Conservation (phyloP, 192 early-diverging fungal species). For the Coemansia sp. region DNA sequence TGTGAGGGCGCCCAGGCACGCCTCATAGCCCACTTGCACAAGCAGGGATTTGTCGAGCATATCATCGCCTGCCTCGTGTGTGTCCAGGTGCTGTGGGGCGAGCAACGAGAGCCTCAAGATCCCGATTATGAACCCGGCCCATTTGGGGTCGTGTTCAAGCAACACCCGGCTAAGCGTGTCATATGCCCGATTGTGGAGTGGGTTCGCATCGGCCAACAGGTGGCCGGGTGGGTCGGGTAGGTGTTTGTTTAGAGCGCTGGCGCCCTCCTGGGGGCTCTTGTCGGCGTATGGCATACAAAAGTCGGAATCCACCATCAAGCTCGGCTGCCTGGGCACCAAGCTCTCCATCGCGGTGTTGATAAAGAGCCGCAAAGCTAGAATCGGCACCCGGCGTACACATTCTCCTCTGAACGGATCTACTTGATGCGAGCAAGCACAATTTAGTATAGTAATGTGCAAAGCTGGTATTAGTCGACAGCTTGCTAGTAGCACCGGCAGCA, state of each 20-base stretch:
- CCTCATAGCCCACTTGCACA: constrained; percentile 14
- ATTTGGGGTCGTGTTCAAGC: constrained; percentile 29
- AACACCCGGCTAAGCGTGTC: constrained; percentile 26
- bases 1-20: constrained; percentile 34
- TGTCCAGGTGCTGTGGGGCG: constrained; percentile 2
- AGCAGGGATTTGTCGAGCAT: constrained; percentile 14
- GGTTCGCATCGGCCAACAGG: neutral
- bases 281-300: constrained; percentile 25
- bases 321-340: constrained; percentile 25
- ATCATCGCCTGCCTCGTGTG: neutral
- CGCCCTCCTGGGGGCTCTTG: neutral
- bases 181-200: constrained; percentile 21
- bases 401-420: constrained; percentile 19
- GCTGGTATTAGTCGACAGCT: no score
- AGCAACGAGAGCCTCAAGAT: constrained; percentile 35
- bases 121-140: constrained; percentile 36
- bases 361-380: constrained; percentile 28
- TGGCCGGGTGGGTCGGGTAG: constrained; percentile 5
- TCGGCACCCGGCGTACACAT: constrained; percentile 26
- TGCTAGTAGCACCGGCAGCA: no score
- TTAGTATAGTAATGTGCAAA: no score
- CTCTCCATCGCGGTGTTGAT: constrained; percentile 30
- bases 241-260: neutral
- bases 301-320: constrained; percentile 25
- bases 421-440: no score